Evolutionary conservation across 129 eudicot genomes (phyloP).

Genomic region (Saposhnikovia divaricata): DNA sequence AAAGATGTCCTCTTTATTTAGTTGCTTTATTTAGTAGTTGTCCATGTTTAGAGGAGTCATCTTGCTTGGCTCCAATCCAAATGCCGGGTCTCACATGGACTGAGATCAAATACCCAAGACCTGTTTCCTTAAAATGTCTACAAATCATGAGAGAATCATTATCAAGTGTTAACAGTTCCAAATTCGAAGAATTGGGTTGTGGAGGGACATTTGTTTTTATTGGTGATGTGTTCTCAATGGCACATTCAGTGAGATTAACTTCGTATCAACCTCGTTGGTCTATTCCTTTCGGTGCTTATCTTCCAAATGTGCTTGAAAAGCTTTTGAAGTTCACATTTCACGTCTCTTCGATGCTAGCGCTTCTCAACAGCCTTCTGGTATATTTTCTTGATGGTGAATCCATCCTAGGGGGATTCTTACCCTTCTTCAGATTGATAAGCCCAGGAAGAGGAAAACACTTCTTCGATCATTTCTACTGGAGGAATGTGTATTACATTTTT

Average conservation of each 20-base stretch:
- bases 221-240: conserved; percentile 66
- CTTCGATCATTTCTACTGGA: conserved; percentile 43
- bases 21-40: too few relatives aligned
- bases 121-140: conserved; percentile 31
- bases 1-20: conserved; percentile 32
- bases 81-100: conserved; percentile 64
- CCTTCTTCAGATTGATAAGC: too few relatives aligned
- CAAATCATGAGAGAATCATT: conserved; percentile 14
- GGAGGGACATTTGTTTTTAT: conserved; percentile 63
- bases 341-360: conserved; percentile 70
- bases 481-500: conserved; percentile 33
- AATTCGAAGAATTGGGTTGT: conserved; percentile 29
- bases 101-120: conserved; percentile 57
- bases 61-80: conserved; percentile 56
- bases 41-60: too few relatives aligned
- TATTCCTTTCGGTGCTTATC: conserved; percentile 27
- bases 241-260: conserved; percentile 56
- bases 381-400: conserved; percentile 74
- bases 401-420: conserved; percentile 51
- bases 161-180: conserved; percentile 22
- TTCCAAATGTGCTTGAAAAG: conserved; percentile 63
- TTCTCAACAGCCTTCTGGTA: conserved; percentile 89
- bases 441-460: conserved; percentile 39
- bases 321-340: conserved; percentile 52
- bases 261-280: conserved; percentile 67